phyloP scores from a whole-genome alignment of 257 asterid species.

The Solanum chilense region DNA sequence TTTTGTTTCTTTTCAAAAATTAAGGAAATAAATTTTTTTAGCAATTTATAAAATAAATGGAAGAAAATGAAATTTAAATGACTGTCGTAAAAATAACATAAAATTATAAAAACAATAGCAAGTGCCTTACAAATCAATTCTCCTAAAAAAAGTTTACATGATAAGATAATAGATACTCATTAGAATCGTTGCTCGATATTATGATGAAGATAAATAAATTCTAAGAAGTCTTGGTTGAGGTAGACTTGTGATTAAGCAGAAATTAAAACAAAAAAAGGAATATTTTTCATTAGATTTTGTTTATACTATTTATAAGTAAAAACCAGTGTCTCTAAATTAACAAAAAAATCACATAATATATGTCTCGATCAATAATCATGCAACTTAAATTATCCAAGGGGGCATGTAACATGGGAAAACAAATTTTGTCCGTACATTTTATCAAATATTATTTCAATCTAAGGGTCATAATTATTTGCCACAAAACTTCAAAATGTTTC shows the following conservation, averaged over 20 bases:
- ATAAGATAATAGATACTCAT: neutral
- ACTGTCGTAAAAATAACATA: neutral
- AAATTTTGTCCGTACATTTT: neutral
- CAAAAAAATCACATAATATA: neutral
- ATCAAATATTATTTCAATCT: neutral
- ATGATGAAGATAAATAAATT: accelerated
- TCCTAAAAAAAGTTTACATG: accelerated
- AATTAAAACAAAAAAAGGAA: neutral
- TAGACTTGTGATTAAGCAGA: neutral
- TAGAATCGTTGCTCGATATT: neutral
- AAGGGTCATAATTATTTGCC: neutral
- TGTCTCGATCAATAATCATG: neutral
- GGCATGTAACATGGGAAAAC: neutral
- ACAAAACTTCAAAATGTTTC: neutral
- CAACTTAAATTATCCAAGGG: neutral
- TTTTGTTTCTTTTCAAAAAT: neutral
- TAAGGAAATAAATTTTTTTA: neutral
- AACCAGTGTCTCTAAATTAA: neutral
- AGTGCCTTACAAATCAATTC: neutral
- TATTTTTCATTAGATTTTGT: neutral
- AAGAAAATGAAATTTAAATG: neutral
- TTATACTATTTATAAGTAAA: neutral
- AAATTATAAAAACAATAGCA: neutral
- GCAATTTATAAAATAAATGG: neutral
- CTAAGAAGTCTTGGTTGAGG: accelerated